A percentile compares a stretch with the other conserved stretches of the same genome.
These are phyloP conservation scores for Colletotrichum sublineola DNA, from an alignment of 2,329 filamentous ascomycete genomes.

Conservation along the genomic window DNA sequence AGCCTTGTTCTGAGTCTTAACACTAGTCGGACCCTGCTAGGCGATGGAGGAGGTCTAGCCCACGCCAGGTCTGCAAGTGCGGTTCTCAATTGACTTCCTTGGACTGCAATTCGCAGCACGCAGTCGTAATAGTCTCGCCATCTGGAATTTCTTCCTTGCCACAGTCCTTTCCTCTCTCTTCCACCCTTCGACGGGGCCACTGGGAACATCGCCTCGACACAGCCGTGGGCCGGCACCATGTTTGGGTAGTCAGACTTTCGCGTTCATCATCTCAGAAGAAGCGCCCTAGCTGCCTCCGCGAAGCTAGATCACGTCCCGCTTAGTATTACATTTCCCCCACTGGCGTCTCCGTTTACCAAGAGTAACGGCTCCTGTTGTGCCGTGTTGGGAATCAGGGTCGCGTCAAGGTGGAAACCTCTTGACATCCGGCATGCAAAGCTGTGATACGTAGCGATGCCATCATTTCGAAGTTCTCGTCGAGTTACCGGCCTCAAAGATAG, in stretches of 20 bases:
- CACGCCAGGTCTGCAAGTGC: conserved; percentile 29
- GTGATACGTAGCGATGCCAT: conserved; percentile 52
- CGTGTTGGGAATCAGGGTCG: not conserved
- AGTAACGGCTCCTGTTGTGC: not conserved
- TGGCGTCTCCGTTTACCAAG: conserved; percentile 30
- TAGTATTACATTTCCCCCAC: conserved; percentile 39
- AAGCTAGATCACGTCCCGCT: conserved; percentile 7
- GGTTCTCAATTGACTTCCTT: conserved; percentile 30
- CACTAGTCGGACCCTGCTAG: conserved; percentile 14
- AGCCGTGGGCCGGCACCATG: conserved; percentile 13
- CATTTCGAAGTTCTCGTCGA: conserved; percentile 65
- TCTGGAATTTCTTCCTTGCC: not conserved
- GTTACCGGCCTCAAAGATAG: conserved; percentile 66
- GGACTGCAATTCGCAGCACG: conserved; percentile 11
- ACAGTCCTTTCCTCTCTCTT: not conserved
- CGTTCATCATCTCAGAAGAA: conserved; percentile 20
- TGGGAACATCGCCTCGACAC: not conserved
- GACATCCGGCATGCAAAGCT: conserved; percentile 18
- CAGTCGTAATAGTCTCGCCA: not conserved
- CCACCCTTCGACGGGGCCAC: conserved; percentile 8
- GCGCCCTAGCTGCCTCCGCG: not conserved
- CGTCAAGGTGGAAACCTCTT: not conserved
- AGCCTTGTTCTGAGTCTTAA: conserved; percentile 29
- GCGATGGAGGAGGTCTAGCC: conserved; percentile 31
- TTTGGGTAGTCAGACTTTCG: conserved; percentile 4